Evolutionary conservation across 2,329 filamentous ascomycete species (phyloP).

Genomic region (Dactylonectria estremocensis): DNA sequence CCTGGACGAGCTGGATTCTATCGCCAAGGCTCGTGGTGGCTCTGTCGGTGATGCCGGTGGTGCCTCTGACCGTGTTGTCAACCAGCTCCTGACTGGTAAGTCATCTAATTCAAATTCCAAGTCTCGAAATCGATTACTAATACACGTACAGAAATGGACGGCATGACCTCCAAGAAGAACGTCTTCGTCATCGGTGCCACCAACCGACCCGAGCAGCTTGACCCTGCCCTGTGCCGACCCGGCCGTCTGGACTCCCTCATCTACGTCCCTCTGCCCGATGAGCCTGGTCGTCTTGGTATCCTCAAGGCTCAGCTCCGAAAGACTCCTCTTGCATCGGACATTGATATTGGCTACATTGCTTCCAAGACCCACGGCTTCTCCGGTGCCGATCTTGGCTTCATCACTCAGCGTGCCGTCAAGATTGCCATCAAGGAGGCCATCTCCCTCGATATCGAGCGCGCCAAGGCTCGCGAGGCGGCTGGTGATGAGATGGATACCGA

Average conservation of each 20-base stretch:
- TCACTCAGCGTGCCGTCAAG: constrained; percentile 99
- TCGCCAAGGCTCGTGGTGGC: constrained; percentile 98
- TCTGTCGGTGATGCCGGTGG: constrained; percentile 96
- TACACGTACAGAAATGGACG: constrained; percentile 85
- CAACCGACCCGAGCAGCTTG: constrained; percentile 98
- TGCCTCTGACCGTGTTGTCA: constrained; percentile 99
- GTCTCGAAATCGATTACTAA: constrained; percentile 56
- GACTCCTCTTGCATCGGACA: constrained; percentile 90
- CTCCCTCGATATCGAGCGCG: constrained; percentile 86
- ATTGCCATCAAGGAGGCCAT: constrained; percentile 99
- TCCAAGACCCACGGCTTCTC: constrained; percentile 99
- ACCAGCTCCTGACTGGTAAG: constrained; percentile 97
- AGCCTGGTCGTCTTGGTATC: constrained; percentile 89
- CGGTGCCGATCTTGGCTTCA: constrained; percentile 98
- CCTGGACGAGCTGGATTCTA: constrained; percentile 98
- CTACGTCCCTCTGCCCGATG: constrained; percentile 96
- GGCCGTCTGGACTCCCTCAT: constrained; percentile 99
- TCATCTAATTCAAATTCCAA: constrained; percentile 37
- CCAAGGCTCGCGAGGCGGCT: constrained; percentile 89
- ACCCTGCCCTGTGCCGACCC: constrained; percentile 97
- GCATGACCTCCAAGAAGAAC: constrained; percentile 99
- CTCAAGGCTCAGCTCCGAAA: constrained; percentile 97
- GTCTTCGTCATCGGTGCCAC: constrained; percentile 99
- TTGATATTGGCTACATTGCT: constrained; percentile 93
- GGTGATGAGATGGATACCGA: constrained; percentile 81